Evolutionary conservation across 2,329 filamentous ascomycete genomes (phyloP).

Genomic region (Neonectria coccinea): DNA sequence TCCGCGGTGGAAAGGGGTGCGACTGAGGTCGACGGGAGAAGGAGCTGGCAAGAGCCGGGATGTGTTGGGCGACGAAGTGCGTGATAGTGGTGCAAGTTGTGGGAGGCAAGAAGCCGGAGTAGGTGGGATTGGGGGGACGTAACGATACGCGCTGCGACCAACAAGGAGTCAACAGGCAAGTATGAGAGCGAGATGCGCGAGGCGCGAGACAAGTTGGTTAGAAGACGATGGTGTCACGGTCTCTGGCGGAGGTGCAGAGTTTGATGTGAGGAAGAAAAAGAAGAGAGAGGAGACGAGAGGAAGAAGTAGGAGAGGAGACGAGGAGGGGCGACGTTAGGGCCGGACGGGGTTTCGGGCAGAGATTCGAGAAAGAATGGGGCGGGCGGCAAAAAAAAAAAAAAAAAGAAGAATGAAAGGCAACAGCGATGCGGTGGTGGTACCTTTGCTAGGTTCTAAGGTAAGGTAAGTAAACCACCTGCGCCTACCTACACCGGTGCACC

Average conservation of each 20-base stretch:
- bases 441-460: not conserved
- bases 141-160: constrained; percentile 45
- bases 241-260: constrained; percentile 43
- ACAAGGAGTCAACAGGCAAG: constrained; percentile 43
- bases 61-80: constrained; percentile 17
- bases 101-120: constrained; percentile 23
- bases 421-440: not conserved
- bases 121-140: constrained; percentile 20
- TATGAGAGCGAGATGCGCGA: constrained; percentile 36
- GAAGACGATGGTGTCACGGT: constrained; percentile 36
- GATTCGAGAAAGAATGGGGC: constrained; percentile 41
- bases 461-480: not conserved
- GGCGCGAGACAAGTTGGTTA: constrained; percentile 31
- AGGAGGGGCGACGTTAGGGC: constrained; percentile 45
- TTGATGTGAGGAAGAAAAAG: constrained; percentile 36
- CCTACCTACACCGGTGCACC: not conserved
- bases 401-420: constrained; percentile 12
- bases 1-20: constrained; percentile 30
- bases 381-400: constrained; percentile 33
- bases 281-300: constrained; percentile 32
- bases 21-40: constrained; percentile 31
- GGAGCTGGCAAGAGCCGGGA: constrained; percentile 8
- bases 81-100: constrained; percentile 9
- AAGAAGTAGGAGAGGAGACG: constrained; percentile 37
- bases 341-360: constrained; percentile 39